Evolutionary conservation across 441 rosid genomes (phyloP), one percentile per base, ranked within the genome.

Genomic region (Mallotus japonicus): DNA sequence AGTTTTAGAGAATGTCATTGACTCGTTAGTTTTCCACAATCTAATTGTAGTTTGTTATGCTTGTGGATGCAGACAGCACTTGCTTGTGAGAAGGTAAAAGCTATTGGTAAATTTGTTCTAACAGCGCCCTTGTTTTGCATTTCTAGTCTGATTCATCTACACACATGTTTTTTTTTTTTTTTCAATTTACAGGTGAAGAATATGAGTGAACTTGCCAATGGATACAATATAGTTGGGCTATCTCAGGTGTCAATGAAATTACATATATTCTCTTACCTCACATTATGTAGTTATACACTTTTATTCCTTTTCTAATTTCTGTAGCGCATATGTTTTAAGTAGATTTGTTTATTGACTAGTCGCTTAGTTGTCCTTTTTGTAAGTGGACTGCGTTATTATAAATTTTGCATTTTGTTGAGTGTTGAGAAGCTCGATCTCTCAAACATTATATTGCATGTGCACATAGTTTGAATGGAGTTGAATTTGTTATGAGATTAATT

Each of bases 181-280:
- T 64, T 73, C 5, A 75, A 72, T 57, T 78, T 67, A 61, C 81
- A 91, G 97, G 91, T 93, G 78, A 93, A 88, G 82, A 84, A 70
- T 62, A 87, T 90, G 88, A 84, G 85, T 62, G 91, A 89, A 82
- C 93, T 93, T 54, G 83, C 82, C 40, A 67, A 81, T 15, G 95
- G 98, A 75, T 93, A 87, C 84, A 91, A 85, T 82, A 80, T 93
- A 4, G 89, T 93, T 47, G 97, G 97, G 77, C 92, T 90, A 67
- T 93, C 98, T 86, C 98, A 93, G 94, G 97, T 88, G 67, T 69
- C 70, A 65, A 22, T 12, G 34, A 54, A 32, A 44, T 77, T 64
- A 32, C 50, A 44, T 24, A 0, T 62, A 54, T 17, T 13, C 63
- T 13, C 63, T 68, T 57, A 24, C 65, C 34, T 20, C 34, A 19